phyloP scores from a whole-genome alignment of 805 yeast genomes.

The Tetrapisispora fleetii region DNA sequence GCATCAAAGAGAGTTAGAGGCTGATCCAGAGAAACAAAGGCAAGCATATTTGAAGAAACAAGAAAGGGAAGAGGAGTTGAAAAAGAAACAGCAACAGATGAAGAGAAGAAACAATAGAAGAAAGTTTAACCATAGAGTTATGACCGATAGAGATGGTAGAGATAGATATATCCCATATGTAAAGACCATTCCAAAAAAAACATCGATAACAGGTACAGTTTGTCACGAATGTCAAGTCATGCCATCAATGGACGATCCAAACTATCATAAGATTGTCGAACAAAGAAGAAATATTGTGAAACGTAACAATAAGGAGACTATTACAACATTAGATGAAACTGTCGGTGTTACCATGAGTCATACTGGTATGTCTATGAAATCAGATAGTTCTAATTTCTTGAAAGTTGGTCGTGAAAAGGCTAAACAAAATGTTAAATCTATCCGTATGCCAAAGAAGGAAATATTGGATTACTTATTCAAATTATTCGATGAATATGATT shows the following conservation, averaged over 20 bases:
- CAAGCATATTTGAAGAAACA: slow-evolving; percentile 27
- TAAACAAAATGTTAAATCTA: slow-evolving; percentile 53
- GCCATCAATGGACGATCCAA: slow-evolving; percentile 65
- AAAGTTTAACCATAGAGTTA: slow-evolving; percentile 28
- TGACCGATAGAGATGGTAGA: slow-evolving; percentile 33
- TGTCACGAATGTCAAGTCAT: slow-evolving; percentile 86
- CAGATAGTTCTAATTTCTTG: slow-evolving; percentile 62
- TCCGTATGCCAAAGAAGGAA: slow-evolving; percentile 88
- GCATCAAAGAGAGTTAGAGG: slow-evolving; percentile 28
- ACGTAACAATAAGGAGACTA: slow-evolving; percentile 47
- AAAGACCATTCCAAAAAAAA: slow-evolving; percentile 79
- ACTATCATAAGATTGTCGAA: slow-evolving; percentile 55
- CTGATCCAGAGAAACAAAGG: slow-evolving; percentile 31
- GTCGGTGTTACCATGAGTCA: slow-evolving; percentile 85
- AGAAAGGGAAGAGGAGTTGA: slow-evolving; percentile 28
- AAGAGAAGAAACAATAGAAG: slow-evolving; percentile 30
- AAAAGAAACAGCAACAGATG: slow-evolving; percentile 31
- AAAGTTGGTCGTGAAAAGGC: slow-evolving; percentile 40
- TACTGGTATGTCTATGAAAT: slow-evolving; percentile 76
- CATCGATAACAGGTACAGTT: slow-evolving; percentile 76
- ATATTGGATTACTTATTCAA: slow-evolving; percentile 79
- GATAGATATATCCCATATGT: slow-evolving; percentile 65
- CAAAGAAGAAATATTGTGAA: slow-evolving; percentile 40
- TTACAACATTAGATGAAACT: slow-evolving; percentile 61
- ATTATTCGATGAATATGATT: slow-evolving; percentile 88